These are phyloP conservation scores for Ascochyta pisi DNA, from an alignment of 2,329 filamentous ascomycete species.

Conservation along the genomic window DNA sequence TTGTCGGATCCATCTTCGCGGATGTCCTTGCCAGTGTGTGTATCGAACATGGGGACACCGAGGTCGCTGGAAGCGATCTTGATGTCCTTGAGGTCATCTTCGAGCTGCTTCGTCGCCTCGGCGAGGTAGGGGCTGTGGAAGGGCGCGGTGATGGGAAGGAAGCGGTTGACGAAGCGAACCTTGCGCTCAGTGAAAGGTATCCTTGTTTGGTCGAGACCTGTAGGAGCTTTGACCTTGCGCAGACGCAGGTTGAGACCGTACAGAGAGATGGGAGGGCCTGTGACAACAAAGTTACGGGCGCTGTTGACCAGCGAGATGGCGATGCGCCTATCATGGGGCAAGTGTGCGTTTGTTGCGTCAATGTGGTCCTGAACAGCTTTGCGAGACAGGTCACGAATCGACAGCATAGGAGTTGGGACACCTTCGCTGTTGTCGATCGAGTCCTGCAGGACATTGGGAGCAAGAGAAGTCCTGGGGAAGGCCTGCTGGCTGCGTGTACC, in stretches of 20 bases:
- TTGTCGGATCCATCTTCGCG: conserved; percentile 72
- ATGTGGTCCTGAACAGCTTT: conserved; percentile 95
- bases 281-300: conserved; percentile 94
- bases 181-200: conserved; percentile 96
- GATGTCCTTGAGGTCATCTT: conserved; percentile 85
- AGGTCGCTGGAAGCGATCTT: conserved; percentile 75
- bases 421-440: conserved; percentile 94
- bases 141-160: conserved; percentile 94
- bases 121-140: conserved; percentile 96
- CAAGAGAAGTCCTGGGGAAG: conserved; percentile 92
- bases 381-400: conserved; percentile 89
- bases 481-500: conserved; percentile 96
- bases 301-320: conserved; percentile 96
- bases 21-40: conserved; percentile 77
- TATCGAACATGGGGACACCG: conserved; percentile 87
- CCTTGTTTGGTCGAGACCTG: conserved; percentile 93
- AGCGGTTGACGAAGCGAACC: conserved; percentile 94
- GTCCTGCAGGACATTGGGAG: conserved; percentile 88
- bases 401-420: conserved; percentile 95
- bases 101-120: conserved; percentile 80
- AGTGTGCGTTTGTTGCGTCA: conserved; percentile 93
- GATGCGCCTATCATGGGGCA: conserved; percentile 91
- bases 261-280: conserved; percentile 91
- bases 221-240: conserved; percentile 95
- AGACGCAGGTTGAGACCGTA: conserved; percentile 95